Conservation (phyloP, 805 yeast genomes). For the Lipomyces orientalis region DNA sequence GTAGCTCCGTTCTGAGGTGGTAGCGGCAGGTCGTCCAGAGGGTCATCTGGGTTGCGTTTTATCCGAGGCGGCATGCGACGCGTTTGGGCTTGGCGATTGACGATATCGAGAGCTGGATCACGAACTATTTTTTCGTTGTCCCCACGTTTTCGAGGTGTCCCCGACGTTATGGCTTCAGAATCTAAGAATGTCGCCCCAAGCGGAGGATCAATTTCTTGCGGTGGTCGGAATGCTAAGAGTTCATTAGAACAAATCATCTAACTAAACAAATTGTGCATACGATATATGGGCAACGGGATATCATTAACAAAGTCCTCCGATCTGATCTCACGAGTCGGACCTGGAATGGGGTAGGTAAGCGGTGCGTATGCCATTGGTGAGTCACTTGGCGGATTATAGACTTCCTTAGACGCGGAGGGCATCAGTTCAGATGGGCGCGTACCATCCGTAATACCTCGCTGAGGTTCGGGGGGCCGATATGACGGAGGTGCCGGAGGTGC, state of each 20-base stretch:
- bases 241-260: not conserved
- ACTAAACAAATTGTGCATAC: slow-evolving; percentile 19
- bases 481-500: slow-evolving; percentile 6
- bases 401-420: not conserved
- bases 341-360: slow-evolving; percentile 38
- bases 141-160: slow-evolving; percentile 29
- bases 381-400: slow-evolving; percentile 15
- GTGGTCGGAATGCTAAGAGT: slow-evolving; percentile 38
- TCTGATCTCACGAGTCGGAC: slow-evolving; percentile 27
- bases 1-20: slow-evolving; percentile 23
- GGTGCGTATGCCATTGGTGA: slow-evolving; percentile 38
- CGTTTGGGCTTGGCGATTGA: slow-evolving; percentile 17
- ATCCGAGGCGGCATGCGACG: slow-evolving; percentile 18
- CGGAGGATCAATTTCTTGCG: slow-evolving; percentile 32
- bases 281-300: slow-evolving; percentile 34
- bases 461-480: slow-evolving; percentile 5
- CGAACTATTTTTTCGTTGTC: slow-evolving; percentile 13
- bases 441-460: not conserved
- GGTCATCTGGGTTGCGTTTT: slow-evolving; percentile 22
- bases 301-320: slow-evolving; percentile 34
- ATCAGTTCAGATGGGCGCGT: slow-evolving; percentile 4
- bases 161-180: slow-evolving; percentile 37
- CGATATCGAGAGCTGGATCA: slow-evolving; percentile 31
- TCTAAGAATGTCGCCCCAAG: slow-evolving; percentile 38
- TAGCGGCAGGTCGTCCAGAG: slow-evolving; percentile 22